Evolutionary conservation across 495 filamentous ascomycete genomes (phyloP).

Genomic region (Aspergillus cavernicola): DNA sequence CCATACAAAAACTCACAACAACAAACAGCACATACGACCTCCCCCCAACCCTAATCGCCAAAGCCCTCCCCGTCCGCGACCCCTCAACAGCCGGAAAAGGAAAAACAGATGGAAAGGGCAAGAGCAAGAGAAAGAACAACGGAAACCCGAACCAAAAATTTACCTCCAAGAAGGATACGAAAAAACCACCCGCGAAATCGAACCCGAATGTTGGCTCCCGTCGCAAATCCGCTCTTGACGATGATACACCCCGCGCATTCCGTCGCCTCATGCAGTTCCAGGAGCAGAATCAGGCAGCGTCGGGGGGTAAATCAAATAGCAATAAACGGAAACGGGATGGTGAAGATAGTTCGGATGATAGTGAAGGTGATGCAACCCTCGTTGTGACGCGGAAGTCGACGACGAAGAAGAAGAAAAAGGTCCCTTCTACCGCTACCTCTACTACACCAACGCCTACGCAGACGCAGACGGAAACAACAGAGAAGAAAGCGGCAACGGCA

Average conservation of each 20-base stretch:
- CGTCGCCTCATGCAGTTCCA: constrained; percentile 71
- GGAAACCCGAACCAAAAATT: constrained; percentile 27
- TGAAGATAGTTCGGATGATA: not conserved
- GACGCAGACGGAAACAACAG: not conserved
- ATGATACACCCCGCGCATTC: constrained; percentile 88
- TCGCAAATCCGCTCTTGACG: constrained; percentile 45
- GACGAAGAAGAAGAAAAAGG: constrained; percentile 15
- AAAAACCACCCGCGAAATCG: constrained; percentile 14
- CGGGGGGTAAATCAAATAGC: constrained; percentile 16
- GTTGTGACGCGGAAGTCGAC: not conserved
- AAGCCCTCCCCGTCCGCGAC: constrained; percentile 59
- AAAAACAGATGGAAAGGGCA: constrained; percentile 26
- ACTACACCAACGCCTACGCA: constrained; percentile 9
- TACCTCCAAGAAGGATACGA: constrained; percentile 13
- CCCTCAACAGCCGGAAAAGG: constrained; percentile 12
- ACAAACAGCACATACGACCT: constrained; percentile 60
- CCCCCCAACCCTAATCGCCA: constrained; percentile 66
- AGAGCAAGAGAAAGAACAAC: constrained; percentile 7
- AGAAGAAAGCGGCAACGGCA: constrained; percentile 2
- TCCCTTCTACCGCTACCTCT: constrained; percentile 7
- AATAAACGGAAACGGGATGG: constrained; percentile 46
- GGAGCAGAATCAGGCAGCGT: constrained; percentile 9
- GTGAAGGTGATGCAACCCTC: not conserved
- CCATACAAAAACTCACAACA: not conserved
- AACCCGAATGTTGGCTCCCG: constrained; percentile 25